Conservation (phyloP, 2,329 filamentous ascomycete genomes). For the Immersiporthe knoxdaviesiana region DNA sequence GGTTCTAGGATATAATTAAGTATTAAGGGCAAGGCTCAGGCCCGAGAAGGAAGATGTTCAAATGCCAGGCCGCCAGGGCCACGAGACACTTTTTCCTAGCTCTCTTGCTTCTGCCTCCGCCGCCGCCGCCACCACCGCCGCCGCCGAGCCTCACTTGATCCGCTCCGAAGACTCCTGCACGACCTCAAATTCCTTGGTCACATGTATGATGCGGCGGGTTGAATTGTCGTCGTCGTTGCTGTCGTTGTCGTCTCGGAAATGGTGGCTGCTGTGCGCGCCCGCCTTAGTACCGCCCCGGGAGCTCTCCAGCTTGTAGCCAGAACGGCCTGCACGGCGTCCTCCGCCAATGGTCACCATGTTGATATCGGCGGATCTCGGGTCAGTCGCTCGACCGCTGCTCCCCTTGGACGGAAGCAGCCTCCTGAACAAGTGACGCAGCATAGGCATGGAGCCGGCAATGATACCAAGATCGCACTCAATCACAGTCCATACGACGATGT, state of each 20-base stretch:
- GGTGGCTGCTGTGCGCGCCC: not conserved
- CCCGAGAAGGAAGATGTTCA: too few relatives aligned
- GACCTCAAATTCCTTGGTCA: not conserved
- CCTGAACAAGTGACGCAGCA: slow-evolving; percentile 13
- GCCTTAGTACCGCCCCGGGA: not conserved
- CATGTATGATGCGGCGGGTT: not conserved
- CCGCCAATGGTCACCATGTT: not conserved
- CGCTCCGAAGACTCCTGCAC: not conserved
- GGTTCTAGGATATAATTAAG: too few relatives aligned
- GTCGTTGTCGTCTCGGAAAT: not conserved
- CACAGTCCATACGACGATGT: slow-evolving; percentile 29
- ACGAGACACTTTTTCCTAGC: not conserved
- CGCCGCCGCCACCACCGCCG: not conserved
- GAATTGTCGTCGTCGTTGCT: not conserved
- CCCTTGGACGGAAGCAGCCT: not conserved
- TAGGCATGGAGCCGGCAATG: slow-evolving; percentile 27
- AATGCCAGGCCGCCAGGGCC: not conserved
- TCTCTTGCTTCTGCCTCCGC: not conserved
- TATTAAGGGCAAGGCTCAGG: too few relatives aligned
- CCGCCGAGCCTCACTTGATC: not conserved
- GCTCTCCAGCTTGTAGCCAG: not conserved
- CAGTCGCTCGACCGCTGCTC: not conserved
- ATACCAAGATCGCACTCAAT: slow-evolving; percentile 26
- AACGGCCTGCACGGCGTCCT: not conserved
- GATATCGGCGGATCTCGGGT: not conserved